Conservation (phyloP, 164 flowering plant species). For the Magnolia changhungtana region DNA sequence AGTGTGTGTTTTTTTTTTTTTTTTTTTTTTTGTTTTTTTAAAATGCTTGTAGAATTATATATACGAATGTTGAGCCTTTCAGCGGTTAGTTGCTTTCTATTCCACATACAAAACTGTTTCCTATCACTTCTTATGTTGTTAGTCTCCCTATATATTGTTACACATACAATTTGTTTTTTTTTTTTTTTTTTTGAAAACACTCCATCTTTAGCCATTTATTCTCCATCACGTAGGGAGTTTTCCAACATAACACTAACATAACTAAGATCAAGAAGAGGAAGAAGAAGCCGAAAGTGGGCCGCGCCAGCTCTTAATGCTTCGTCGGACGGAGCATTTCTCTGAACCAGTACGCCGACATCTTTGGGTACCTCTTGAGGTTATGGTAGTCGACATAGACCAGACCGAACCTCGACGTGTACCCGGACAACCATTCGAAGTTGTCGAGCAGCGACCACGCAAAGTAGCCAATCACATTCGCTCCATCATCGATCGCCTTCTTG, state of each 20-base stretch:
- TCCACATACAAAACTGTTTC: too few relatives aligned
- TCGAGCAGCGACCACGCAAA: slow-evolving; percentile 91
- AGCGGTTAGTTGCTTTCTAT: too few relatives aligned
- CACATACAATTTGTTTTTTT: too few relatives aligned
- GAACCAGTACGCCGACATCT: slow-evolving; percentile 94
- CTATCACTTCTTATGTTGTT: too few relatives aligned
- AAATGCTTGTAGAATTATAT: too few relatives aligned
- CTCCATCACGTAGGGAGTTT: neutral
- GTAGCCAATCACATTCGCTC: slow-evolving; percentile 79
- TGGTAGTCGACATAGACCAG: slow-evolving; percentile 66
- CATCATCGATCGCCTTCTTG: slow-evolving; percentile 72
- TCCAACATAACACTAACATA: neutral
- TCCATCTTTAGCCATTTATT: neutral
- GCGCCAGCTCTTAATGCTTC: slow-evolving; percentile 69
- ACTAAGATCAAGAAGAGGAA: neutral
- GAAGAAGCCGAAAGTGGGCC: slow-evolving; percentile 60
- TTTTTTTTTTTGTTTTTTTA: too few relatives aligned
- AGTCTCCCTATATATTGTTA: too few relatives aligned
- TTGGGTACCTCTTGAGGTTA: slow-evolving; percentile 67
- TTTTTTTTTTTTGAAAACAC: too few relatives aligned
- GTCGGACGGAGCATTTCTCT: slow-evolving; percentile 44
- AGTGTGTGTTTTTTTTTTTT: too few relatives aligned
- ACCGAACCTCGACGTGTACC: slow-evolving; percentile 87
- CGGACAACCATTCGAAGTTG: slow-evolving; percentile 86
- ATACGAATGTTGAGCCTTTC: too few relatives aligned